Percentiles rank a stretch among this genome's conserved stretches.
These are phyloP conservation scores for Scedosporium boydii DNA, from an alignment of 2,329 filamentous ascomycete genomes.

Conservation along the genomic window DNA sequence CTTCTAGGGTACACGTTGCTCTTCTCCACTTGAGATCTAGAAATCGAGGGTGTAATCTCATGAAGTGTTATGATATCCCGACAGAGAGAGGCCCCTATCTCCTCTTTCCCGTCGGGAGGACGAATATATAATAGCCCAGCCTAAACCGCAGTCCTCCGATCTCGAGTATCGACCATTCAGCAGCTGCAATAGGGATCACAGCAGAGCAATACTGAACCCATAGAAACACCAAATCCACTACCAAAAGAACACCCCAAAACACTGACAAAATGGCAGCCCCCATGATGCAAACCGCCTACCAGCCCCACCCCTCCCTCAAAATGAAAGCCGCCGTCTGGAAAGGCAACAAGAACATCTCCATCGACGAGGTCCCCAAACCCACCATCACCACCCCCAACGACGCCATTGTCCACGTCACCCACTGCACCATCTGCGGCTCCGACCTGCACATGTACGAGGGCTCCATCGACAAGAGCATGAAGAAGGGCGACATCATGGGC, in stretches of 20 bases:
- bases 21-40: too few relatives aligned
- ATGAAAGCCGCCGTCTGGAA: not conserved
- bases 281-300: not conserved
- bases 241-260: not conserved
- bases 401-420: slow-evolving; percentile 24
- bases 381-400: slow-evolving; percentile 16
- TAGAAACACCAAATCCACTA: not conserved
- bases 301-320: not conserved
- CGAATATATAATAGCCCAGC: too few relatives aligned
- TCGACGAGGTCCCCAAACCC: slow-evolving; percentile 11
- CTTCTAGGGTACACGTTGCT: too few relatives aligned
- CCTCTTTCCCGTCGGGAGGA: too few relatives aligned
- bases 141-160: too few relatives aligned
- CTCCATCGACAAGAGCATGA: slow-evolving; percentile 5
- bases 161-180: too few relatives aligned
- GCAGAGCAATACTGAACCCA: too few relatives aligned
- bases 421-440: slow-evolving; percentile 23
- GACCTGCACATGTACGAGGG: slow-evolving; percentile 26
- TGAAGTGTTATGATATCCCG: too few relatives aligned
- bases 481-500: slow-evolving; percentile 14
- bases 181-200: too few relatives aligned
- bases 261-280: not conserved
- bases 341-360: slow-evolving; percentile 8
- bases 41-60: too few relatives aligned
- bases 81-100: too few relatives aligned